phyloP scores from a whole-genome alignment of 169 alveolate genomes.

The Plasmodium fragile region DNA sequence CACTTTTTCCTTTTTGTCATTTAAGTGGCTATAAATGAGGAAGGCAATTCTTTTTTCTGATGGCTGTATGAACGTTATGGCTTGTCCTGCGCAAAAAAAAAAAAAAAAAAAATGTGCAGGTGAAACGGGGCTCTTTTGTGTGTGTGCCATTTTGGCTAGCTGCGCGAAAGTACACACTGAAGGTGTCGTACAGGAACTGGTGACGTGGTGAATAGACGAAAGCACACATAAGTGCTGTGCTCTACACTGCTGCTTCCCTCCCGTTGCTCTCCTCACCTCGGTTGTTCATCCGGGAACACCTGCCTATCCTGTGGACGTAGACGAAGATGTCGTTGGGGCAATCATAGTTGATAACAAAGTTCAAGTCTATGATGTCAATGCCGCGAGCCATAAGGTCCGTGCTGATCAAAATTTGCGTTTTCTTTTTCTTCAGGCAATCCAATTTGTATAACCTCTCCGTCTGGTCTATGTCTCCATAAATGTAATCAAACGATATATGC shows the following conservation, averaged over 20 bases:
- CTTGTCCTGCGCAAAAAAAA: constrained; percentile 22
- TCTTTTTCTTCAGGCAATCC: constrained; percentile 98
- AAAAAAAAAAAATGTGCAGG: constrained; percentile 29
- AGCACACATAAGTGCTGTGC: background rate
- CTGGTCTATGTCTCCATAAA: constrained; percentile 99
- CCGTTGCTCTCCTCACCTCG: constrained; percentile 8
- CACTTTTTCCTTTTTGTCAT: constrained; percentile 27
- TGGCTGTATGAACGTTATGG: constrained; percentile 53
- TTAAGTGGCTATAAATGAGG: constrained; percentile 52
- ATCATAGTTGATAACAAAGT: constrained; percentile 98
- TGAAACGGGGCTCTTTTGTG: background rate
- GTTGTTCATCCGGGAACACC: constrained; percentile 82
- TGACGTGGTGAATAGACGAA: background rate
- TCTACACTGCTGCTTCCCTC: background rate
- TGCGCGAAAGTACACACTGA: background rate
- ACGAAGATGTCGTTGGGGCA: constrained; percentile 96
- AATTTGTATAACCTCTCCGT: constrained; percentile 96
- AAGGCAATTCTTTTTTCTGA: constrained; percentile 72
- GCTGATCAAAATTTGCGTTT: constrained; percentile 97
- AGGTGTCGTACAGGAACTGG: background rate
- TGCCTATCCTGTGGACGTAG: constrained; percentile 96
- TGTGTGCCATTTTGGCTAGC: background rate
- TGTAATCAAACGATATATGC: constrained; percentile 89
- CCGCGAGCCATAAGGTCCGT: constrained; percentile 99
- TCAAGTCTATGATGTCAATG: constrained; percentile 97